phyloP scores from a whole-genome alignment of 208 protist species.

The Paratrypanosoma confusum region DNA sequence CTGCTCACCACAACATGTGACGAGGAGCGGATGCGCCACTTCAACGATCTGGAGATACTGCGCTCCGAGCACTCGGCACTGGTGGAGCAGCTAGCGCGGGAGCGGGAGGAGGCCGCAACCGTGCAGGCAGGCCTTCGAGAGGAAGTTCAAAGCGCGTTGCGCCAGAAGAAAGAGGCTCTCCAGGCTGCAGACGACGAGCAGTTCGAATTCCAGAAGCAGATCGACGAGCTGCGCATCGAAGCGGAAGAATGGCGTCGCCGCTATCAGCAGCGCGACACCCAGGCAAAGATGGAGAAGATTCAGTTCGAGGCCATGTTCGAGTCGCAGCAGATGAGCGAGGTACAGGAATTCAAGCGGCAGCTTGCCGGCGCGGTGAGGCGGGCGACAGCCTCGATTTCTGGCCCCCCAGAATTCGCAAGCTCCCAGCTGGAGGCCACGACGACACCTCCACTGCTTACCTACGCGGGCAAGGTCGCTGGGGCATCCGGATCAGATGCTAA shows the following conservation, averaged over 20 bases:
- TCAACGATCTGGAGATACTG: conserved; percentile 3
- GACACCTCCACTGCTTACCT: no score
- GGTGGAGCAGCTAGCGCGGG: neutral
- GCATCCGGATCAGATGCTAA: no score
- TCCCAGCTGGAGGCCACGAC: no score
- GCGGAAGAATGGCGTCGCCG: conserved; percentile 4
- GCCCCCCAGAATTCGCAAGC: no score
- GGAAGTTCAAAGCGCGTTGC: neutral
- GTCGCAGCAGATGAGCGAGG: conserved; percentile 1
- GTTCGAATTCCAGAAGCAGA: neutral
- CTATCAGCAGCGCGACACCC: conserved; percentile 5
- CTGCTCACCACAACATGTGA: conserved; percentile 1
- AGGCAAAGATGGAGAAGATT: conserved; percentile 5
- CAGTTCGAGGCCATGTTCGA: conserved; percentile 2
- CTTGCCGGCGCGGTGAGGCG: conserved; percentile 4
- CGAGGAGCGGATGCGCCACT: neutral
- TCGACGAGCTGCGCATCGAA: neutral
- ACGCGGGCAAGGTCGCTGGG: no score
- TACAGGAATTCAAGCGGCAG: conserved; percentile 4
- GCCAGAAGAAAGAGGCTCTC: neutral
- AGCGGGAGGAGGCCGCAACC: conserved; percentile 1
- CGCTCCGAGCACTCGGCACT: neutral
- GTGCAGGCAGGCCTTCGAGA: neutral
- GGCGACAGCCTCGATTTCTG: neutral
- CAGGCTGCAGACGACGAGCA: conserved; percentile 3